Evolutionary conservation across 345 rosid genomes (phyloP).

Genomic region (Isatis tinctoria): DNA sequence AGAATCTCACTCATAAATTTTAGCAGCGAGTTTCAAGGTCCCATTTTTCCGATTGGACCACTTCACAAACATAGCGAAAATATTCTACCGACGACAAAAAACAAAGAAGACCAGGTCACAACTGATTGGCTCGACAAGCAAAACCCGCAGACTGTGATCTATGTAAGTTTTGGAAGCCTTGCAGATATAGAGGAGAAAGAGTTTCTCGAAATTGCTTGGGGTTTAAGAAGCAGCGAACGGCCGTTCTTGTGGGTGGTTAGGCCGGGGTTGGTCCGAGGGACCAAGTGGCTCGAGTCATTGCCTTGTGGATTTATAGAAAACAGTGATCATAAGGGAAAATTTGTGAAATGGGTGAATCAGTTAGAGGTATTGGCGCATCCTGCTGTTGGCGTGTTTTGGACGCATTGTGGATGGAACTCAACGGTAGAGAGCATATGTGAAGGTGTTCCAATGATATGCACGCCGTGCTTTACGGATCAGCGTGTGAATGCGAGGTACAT

Average conservation of each 20-base stretch:
- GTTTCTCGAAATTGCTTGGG: slow-evolving; percentile 54
- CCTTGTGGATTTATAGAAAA: slow-evolving; percentile 41
- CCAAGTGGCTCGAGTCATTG: slow-evolving; percentile 34
- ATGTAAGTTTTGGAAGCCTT: slow-evolving; percentile 64
- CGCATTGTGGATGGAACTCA: slow-evolving; percentile 72
- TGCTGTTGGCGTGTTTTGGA: slow-evolving; percentile 58
- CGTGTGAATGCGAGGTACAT: slow-evolving; percentile 43
- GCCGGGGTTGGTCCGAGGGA: slow-evolving; percentile 22
- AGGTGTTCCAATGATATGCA: slow-evolving; percentile 74
- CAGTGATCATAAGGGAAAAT: slow-evolving; percentile 36
- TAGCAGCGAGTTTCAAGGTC: slow-evolving; percentile 26
- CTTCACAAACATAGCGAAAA: slow-evolving; percentile 38
- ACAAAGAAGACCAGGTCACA: slow-evolving; percentile 30
- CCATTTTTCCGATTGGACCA: slow-evolving; percentile 44
- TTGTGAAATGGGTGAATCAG: slow-evolving; percentile 77
- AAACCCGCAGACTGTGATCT: slow-evolving; percentile 40
- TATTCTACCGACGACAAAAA: slow-evolving; percentile 17
- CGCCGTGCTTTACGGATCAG: slow-evolving; percentile 63
- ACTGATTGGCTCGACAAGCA: slow-evolving; percentile 55
- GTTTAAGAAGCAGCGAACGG: slow-evolving; percentile 39
- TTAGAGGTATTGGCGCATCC: slow-evolving; percentile 49
- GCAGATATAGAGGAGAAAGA: slow-evolving; percentile 35
- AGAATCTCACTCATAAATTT: slow-evolving; percentile 17
- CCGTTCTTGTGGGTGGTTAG: slow-evolving; percentile 75
- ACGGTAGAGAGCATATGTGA: slow-evolving; percentile 57